Conservation (phyloP, 2,329 filamentous ascomycete genomes). For the Microcyclospora tardicrescens region DNA sequence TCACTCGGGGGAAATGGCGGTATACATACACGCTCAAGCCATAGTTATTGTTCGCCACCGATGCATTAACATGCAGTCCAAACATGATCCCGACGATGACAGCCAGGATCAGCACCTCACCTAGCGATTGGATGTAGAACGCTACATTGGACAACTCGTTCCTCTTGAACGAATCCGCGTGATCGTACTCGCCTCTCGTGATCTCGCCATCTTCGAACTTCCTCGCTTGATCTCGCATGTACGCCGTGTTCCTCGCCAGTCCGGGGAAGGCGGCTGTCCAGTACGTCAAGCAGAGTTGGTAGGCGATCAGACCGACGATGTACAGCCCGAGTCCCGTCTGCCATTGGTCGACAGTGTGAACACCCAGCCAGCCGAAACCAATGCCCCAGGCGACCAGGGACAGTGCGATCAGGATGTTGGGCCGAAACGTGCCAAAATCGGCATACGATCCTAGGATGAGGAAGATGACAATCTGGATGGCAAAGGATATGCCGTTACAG, state of each 20-base stretch:
- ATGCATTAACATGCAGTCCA: conserved; percentile 46
- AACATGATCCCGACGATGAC: conserved; percentile 53
- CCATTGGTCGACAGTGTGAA: conserved; percentile 49
- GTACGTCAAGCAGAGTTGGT: conserved; percentile 55
- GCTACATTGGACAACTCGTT: conserved; percentile 51
- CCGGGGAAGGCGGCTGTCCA: conserved; percentile 54
- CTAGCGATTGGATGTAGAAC: conserved; percentile 51
- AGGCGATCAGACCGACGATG: conserved; percentile 52
- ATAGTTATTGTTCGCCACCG: conserved; percentile 50
- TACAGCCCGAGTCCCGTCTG: conserved; percentile 48
- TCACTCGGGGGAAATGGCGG: too few species aligned
- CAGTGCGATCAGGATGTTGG: conserved; percentile 49
- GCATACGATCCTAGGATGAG: conserved; percentile 40
- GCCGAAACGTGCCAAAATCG: conserved; percentile 53
- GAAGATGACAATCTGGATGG: conserved; percentile 48
- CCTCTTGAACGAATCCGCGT: conserved; percentile 48
- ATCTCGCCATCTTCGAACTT: conserved; percentile 41
- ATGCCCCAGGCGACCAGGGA: conserved; percentile 49
- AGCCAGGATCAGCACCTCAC: conserved; percentile 50
- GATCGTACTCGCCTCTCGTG: conserved; percentile 46
- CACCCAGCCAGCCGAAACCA: conserved; percentile 55
- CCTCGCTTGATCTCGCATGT: conserved; percentile 38
- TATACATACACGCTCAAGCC: conserved; percentile 40
- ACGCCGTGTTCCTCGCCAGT: conserved; percentile 41
- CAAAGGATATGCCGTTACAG: conserved; percentile 55